phyloP scores from a whole-genome alignment of 768 basidiomycete genomes.

The Podaxis sp. region DNA sequence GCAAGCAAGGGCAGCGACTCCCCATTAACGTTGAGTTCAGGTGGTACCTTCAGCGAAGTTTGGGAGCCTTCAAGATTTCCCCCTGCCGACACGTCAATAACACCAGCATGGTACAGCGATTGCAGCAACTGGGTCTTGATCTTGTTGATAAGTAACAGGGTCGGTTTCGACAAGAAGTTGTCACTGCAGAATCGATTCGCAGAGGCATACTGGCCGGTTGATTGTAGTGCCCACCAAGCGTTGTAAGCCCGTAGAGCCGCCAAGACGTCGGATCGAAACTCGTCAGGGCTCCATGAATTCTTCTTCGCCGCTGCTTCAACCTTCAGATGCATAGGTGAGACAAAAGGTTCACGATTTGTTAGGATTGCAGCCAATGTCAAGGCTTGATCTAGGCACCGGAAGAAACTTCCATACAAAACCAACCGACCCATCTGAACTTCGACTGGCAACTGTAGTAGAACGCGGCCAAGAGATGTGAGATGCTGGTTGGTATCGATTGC shows the following conservation, averaged over 20 bases:
- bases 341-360: slow-evolving; percentile 87
- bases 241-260: slow-evolving; percentile 81
- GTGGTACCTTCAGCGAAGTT: slow-evolving; percentile 43
- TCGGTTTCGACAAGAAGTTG: slow-evolving; percentile 90
- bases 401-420: slow-evolving; percentile 88
- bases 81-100: slow-evolving; percentile 80
- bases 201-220: slow-evolving; percentile 55
- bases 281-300: slow-evolving; percentile 71
- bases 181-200: slow-evolving; percentile 79
- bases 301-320: slow-evolving; percentile 70
- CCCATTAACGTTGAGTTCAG: slow-evolving; percentile 69
- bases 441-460: slow-evolving; percentile 86
- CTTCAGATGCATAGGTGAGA: slow-evolving; percentile 78
- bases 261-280: slow-evolving; percentile 84
- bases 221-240: slow-evolving; percentile 75
- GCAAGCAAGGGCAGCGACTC: slow-evolving; percentile 75
- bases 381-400: slow-evolving; percentile 87
- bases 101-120: slow-evolving; percentile 75
- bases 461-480: slow-evolving; percentile 83
- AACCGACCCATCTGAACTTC: slow-evolving; percentile 89
- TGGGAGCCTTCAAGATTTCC: slow-evolving; percentile 37
- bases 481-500: slow-evolving; percentile 77
- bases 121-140: slow-evolving; percentile 77
- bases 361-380: slow-evolving; percentile 90
- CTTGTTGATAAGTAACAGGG: slow-evolving; percentile 76